Percentiles rank a stretch among this genome's conserved stretches.
These are phyloP conservation scores for Monosporascus sp. DNA, from an alignment of 2,329 filamentous ascomycete species.

Conservation along the genomic window DNA sequence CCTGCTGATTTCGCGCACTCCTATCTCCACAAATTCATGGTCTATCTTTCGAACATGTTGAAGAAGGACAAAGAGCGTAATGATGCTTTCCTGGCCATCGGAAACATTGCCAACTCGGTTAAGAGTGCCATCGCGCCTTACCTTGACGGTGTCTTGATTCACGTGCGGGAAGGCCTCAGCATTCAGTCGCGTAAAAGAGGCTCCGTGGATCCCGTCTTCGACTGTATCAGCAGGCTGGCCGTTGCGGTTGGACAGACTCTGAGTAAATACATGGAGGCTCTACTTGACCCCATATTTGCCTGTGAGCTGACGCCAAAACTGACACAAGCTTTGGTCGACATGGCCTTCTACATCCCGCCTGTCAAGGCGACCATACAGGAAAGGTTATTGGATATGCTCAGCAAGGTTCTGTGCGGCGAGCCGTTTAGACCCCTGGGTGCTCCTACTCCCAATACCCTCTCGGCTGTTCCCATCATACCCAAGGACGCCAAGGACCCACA, in stretches of 20 bases:
- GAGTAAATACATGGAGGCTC: constrained; percentile 95
- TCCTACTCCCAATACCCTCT: constrained; percentile 74
- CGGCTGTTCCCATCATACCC: constrained; percentile 73
- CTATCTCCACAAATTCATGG: constrained; percentile 94
- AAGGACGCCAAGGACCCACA: constrained; percentile 82
- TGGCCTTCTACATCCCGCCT: constrained; percentile 97
- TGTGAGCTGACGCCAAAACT: constrained; percentile 91
- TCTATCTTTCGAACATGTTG: constrained; percentile 86
- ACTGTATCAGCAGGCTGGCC: constrained; percentile 94
- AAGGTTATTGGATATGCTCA: constrained; percentile 88
- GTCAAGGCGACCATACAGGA: constrained; percentile 92
- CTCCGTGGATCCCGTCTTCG: constrained; percentile 77
- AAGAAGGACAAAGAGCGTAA: constrained; percentile 94
- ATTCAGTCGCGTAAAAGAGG: constrained; percentile 65
- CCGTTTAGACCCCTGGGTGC: constrained; percentile 90
- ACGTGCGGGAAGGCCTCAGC: constrained; percentile 86
- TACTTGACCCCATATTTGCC: constrained; percentile 93
- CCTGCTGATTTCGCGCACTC: constrained; percentile 82
- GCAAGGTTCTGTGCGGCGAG: constrained; percentile 85
- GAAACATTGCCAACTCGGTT: constrained; percentile 92
- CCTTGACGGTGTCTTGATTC: constrained; percentile 86
- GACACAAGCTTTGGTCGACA: constrained; percentile 92
- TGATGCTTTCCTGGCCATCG: constrained; percentile 90
- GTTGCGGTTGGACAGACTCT: constrained; percentile 93
- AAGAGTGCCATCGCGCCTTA: constrained; percentile 94